A percentile compares a stretch with the other conserved stretches of the same genome.
Conservation (phyloP, 495 filamentous ascomycete genomes). For the Astrocystis sublimbata region DNA sequence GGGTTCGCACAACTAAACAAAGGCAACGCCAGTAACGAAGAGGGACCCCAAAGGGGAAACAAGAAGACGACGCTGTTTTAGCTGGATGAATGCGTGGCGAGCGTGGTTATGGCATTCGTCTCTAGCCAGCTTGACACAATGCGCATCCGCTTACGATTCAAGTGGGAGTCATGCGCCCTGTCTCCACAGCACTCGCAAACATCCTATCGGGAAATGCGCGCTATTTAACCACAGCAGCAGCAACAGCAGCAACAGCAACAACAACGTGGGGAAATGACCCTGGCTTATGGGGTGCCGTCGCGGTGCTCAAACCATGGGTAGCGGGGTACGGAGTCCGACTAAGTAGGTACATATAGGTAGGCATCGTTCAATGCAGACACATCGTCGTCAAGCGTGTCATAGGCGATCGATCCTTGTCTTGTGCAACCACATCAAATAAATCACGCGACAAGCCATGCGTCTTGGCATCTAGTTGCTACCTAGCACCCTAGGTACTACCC, state of each 20-base stretch:
- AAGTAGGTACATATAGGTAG: slow-evolving; percentile 21
- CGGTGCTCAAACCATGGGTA: slow-evolving; percentile 20
- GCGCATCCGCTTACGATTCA: neutral
- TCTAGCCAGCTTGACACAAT: slow-evolving; percentile 4
- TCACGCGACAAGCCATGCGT: slow-evolving; percentile 8
- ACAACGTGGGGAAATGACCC: slow-evolving; percentile 40
- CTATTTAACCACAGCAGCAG: no score
- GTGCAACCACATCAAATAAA: neutral
- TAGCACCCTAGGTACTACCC: no score
- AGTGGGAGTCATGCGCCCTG: slow-evolving; percentile 9
- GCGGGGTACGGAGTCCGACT: slow-evolving; percentile 29
- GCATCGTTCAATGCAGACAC: slow-evolving; percentile 15
- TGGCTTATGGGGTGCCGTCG: slow-evolving; percentile 32
- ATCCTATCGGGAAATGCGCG: slow-evolving; percentile 23
- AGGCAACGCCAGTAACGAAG: neutral
- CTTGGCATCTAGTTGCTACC: neutral
- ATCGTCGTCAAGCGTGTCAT: neutral
- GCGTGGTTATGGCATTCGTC: neutral
- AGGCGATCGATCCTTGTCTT: slow-evolving; percentile 1
- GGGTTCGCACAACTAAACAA: neutral
- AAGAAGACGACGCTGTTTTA: slow-evolving; percentile 1
- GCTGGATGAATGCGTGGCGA: neutral
- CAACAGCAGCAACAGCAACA: no score
- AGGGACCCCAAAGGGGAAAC: slow-evolving; percentile 4
- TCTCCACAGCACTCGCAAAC: slow-evolving; percentile 24